These are phyloP conservation scores for Penicillium bialowiezense DNA, from an alignment of 495 filamentous ascomycete species.

Conservation along the genomic window DNA sequence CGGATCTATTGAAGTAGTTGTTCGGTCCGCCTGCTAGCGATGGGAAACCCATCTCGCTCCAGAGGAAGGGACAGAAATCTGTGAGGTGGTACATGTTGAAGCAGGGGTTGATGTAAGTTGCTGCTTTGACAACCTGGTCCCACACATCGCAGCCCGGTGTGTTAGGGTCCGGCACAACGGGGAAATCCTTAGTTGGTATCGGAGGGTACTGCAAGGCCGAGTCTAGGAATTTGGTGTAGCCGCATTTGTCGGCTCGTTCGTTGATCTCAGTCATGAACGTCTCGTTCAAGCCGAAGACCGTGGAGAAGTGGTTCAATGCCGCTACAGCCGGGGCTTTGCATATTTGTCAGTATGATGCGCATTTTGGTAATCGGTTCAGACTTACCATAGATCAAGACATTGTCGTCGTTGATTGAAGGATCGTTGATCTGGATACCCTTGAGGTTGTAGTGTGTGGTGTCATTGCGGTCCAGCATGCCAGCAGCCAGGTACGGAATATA, in stretches of 20 bases:
- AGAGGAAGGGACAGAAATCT: constrained; percentile 70
- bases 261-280: constrained; percentile 61
- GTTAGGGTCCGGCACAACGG: constrained; percentile 29
- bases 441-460: constrained; percentile 65
- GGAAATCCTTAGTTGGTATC: constrained; percentile 56
- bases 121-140: constrained; percentile 55
- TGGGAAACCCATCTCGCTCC: constrained; percentile 73
- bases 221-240: constrained; percentile 60
- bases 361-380: background rate
- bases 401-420: constrained; percentile 55
- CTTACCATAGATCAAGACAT: constrained; percentile 35
- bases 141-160: constrained; percentile 54
- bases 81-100: constrained; percentile 77
- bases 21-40: constrained; percentile 54
- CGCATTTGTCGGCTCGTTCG: constrained; percentile 54
- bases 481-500: constrained; percentile 80
- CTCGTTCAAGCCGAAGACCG: constrained; percentile 64
- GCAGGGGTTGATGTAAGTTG: constrained; percentile 66
- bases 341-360: background rate
- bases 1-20: constrained; percentile 75
- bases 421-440: constrained; percentile 69
- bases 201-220: constrained; percentile 67
- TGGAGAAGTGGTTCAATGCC: constrained; percentile 60
- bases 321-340: constrained; percentile 54
- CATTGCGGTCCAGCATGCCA: constrained; percentile 67